Evolutionary conservation across 257 asterid species (phyloP), one percentile per base, ranked within the genome.

Genomic region (Ophiorrhiza pumila): DNA sequence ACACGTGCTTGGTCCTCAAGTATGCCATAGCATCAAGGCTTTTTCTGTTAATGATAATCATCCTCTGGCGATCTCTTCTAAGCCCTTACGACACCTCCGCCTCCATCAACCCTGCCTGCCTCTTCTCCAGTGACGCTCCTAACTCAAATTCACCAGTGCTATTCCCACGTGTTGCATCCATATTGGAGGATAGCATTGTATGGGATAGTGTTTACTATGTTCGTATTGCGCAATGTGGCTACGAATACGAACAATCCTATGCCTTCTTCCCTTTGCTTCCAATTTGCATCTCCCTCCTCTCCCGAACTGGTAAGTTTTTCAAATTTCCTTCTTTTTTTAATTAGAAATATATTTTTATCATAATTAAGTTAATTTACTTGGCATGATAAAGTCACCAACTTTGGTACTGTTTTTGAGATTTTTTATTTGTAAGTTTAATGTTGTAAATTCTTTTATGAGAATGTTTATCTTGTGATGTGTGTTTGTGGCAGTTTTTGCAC

Each of bases 251-350:
- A 67, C 99, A 94, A 81, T 63, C 87, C 77, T 94, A 94, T 41
- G 99, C 99, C 2, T 91, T 91, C 78, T 81, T 88, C 81, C 99
- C 99, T 31, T 74, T 94, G 85, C 95, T 94, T n/a, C 97, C 99
- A 62, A 77, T 91, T 76, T 88, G 83, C 87, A 79, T 87, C 34
- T 86, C 90, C 4, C 10, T 89, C 41, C 58, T 94, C 76, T 88
- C 96, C n/a, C 79, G 79, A 56, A 81, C 99, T 74, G 96, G 99
- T 93, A 10, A 18, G 59, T 58, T 64, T 9, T 50, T 25, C 1
- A n/a, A 8, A 4, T 37, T 47, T 39, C 69, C 39, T 20, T 7
- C 4, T 15, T 43, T 34, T 67, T 46, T 34, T 37, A 7, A 25
- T 62, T 32, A 10, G 23, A n/a, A n/a, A 59, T 59, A 5, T 4